Percentiles rank a stretch among this genome's conserved stretches.
Evolutionary conservation across 139 green algal genomes (phyloP).

Genomic region (Deuterostichococcus epilithicus): DNA sequence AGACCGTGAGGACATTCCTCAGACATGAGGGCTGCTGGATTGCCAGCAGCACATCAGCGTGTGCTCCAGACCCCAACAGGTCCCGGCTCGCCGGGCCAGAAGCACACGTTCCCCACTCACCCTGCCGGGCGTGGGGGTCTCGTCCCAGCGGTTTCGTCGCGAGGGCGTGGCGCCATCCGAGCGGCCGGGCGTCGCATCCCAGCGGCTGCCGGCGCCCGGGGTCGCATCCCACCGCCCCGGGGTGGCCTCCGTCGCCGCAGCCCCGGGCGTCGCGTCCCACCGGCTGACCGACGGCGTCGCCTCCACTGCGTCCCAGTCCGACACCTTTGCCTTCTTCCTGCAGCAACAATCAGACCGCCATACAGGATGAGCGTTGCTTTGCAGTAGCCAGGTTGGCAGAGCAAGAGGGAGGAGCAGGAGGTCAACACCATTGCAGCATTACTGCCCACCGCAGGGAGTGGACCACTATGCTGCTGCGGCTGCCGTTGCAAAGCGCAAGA

Average conservation of each 20-base stretch:
- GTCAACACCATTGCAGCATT: too few species aligned
- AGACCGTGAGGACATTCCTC: too few species aligned
- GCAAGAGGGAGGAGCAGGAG: too few species aligned
- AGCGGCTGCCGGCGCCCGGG: constrained; percentile 31
- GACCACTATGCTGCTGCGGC: too few species aligned
- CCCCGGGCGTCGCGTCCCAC: constrained; percentile 76
- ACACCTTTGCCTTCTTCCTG: constrained; percentile 59
- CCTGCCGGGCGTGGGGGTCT: constrained; percentile 36
- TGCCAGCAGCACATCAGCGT: not conserved
- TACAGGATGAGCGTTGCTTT: not conserved
- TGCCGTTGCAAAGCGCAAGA: too few species aligned
- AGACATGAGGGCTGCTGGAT: not conserved
- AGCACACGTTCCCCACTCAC: not conserved
- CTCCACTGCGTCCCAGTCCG: constrained; percentile 87
- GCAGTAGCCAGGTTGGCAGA: not conserved
- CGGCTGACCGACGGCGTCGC: constrained; percentile 60
- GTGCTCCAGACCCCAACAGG: not conserved
- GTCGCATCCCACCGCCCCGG: constrained; percentile 29
- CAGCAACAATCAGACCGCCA: not conserved
- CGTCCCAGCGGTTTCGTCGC: constrained; percentile 71
- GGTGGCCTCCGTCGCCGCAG: constrained; percentile 35
- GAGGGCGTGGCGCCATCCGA: constrained; percentile 14
- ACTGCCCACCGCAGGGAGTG: too few species aligned
- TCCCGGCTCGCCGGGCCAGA: too few species aligned
- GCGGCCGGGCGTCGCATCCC: constrained; percentile 60